A percentile compares a stretch with the other conserved stretches of the same genome.
phyloP scores from a whole-genome alignment of 1,139 yeast genomes.

The Fermentozyma sake region DNA sequence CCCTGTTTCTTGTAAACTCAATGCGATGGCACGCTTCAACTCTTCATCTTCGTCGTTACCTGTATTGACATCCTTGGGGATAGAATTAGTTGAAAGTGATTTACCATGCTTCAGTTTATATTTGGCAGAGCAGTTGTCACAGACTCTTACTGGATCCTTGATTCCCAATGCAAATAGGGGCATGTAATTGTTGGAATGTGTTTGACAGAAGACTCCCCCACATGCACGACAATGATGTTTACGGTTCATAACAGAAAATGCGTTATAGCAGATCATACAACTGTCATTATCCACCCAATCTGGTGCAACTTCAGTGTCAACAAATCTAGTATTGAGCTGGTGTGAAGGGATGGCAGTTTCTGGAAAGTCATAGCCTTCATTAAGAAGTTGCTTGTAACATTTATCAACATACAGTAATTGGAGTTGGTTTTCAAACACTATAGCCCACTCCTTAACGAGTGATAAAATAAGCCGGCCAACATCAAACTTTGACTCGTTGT shows the following conservation, averaged over 20 bases:
- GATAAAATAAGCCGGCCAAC: constrained; percentile 61
- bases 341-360: constrained; percentile 22
- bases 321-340: constrained; percentile 46
- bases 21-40: constrained; percentile 68
- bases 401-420: constrained; percentile 64
- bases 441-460: constrained; percentile 72
- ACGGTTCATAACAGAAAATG: constrained; percentile 78
- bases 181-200: constrained; percentile 66
- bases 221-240: constrained; percentile 97
- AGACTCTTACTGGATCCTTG: constrained; percentile 83
- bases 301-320: constrained; percentile 92
- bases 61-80: constrained; percentile 7
- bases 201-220: constrained; percentile 90
- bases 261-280: constrained; percentile 87
- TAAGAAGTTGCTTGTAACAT: constrained; percentile 54
- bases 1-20: constrained; percentile 62
- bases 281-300: constrained; percentile 97
- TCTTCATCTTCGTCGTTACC: constrained; percentile 69
- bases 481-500: constrained; percentile 44
- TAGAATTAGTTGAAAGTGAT: constrained; percentile 1
- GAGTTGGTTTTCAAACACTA: constrained; percentile 65
- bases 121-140: constrained; percentile 81
- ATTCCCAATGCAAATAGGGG: constrained; percentile 85
- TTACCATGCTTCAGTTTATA: constrained; percentile 26
- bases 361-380: constrained; percentile 71